Conservation (phyloP, 352 stramenopile genomes). For the Thalassiosira hispida region DNA sequence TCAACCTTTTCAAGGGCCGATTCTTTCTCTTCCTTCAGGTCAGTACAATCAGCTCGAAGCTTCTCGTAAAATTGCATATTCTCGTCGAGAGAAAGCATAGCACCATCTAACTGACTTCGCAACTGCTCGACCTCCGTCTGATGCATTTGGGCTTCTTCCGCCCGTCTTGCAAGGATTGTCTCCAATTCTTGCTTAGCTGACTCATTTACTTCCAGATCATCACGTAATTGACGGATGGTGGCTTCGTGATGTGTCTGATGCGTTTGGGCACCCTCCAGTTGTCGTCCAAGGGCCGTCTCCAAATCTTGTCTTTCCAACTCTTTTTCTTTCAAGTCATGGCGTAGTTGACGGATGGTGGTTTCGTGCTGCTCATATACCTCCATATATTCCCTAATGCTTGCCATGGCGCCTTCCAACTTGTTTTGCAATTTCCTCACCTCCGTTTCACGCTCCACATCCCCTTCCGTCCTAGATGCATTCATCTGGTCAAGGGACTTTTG, state of each 20-base stretch:
- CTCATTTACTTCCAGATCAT: background rate
- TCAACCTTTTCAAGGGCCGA: slow-evolving; percentile 5
- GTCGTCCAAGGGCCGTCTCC: slow-evolving; percentile 4
- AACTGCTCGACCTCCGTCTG: slow-evolving; percentile 7
- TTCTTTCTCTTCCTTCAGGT: slow-evolving; percentile 18
- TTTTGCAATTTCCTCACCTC: slow-evolving; percentile 4
- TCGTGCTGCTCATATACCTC: slow-evolving; percentile 28
- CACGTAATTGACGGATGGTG: background rate
- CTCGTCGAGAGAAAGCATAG: slow-evolving; percentile 26
- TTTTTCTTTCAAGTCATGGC: background rate
- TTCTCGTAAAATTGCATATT: slow-evolving; percentile 27
- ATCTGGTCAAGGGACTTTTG: slow-evolving; percentile 13
- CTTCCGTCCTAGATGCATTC: slow-evolving; percentile 3
- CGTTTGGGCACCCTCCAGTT: slow-evolving; percentile 7
- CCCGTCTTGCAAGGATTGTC: slow-evolving; percentile 3
- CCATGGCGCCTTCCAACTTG: slow-evolving; percentile 5
- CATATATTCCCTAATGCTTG: slow-evolving; percentile 26
- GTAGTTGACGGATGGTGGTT: background rate
- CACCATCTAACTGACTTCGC: slow-evolving; percentile 31
- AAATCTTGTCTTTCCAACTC: slow-evolving; percentile 18
- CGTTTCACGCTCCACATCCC: background rate
- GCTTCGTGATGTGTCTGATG: slow-evolving; percentile 3
- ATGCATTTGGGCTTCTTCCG: slow-evolving; percentile 6
- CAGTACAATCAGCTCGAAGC: slow-evolving; percentile 11
- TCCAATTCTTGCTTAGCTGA: slow-evolving; percentile 20